Evolutionary conservation across 148 eudicot genomes (phyloP), one percentile per base, ranked within the genome.

Genomic region (Amaranthus palmeri): DNA sequence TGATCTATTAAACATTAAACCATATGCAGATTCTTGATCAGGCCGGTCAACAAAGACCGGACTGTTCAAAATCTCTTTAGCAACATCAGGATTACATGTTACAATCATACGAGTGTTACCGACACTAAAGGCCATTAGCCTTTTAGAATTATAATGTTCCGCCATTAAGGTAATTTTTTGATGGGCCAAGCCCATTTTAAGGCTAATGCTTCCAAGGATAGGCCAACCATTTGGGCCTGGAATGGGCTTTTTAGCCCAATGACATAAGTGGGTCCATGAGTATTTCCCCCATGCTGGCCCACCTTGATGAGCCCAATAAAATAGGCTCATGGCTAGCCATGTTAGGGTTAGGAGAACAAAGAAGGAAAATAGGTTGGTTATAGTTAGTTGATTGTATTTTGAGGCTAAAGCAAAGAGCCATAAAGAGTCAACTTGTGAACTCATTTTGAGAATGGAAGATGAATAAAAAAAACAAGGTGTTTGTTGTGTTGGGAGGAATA

Each of bases 221-320:
- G 93, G 97, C 60, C 78, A 61, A 2, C 97, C 97, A 15, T 75
- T 78, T 0, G 97, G 97, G 2, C 93, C 97, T 3, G 86, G 90
- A 8, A 86, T 83, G 67, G 81, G 63, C 36, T 53, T 79, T 48
- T 61, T 53, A 9, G 68, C 18, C 82, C 82, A 74, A 46, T 49
- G 55, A 10, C 54, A 36, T 3, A 69, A 14, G 25, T 67, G 72
- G 8, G 72, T 67, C 72, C 72, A 75, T 0, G 58, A 75, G 65
- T 82, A 76, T 54, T 79, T 88, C 3, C 92, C 92, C 97, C 96
- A 92, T 25, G 97, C 96, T 0, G 97, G 91, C 4, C 97, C 97
- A 0, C 92, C 95, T 0, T 85, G 90, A 65, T 83, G 85, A 54
- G 83, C 74, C 97, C 97, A 92, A 81, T 75, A 74, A 18, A 87